Evolutionary conservation across 2,329 filamentous ascomycete genomes (phyloP), one percentile per base, ranked within the genome.

Genomic region (Penicillium sp.): DNA sequence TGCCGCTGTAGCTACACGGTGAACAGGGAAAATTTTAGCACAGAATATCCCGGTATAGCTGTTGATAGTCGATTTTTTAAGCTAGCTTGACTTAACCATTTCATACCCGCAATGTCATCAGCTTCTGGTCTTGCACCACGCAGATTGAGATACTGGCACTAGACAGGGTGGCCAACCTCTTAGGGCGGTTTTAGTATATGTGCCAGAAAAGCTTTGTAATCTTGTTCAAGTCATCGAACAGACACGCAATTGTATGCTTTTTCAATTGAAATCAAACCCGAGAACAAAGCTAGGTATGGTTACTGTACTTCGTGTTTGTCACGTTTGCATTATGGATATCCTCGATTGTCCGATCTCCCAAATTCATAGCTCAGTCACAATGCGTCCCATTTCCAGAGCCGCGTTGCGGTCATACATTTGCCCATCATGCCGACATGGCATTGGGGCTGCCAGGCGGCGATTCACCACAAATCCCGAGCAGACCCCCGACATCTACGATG

Each of bases 401-500:
- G 43, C 49, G 7, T 37, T 66, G 28, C 60, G 63, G 35, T 55
- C 62, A 11, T 69, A 67, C 32, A 46, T 68, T 32, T 69, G 67
- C 45, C 53, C 57, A 8, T 65, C 64, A 32, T 70, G 67, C 41
- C 54, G 59, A 18, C 53, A 52, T 35, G 56, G 52, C 22, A 39
- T 49, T 23, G 49, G 47, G 17, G 42, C 50, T 12, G 39, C 47
- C 11, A 49, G 53, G 26, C 57, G 64, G 35, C 50, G 44, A 32
- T 65, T 66, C 32, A 56, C 53, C 2, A 62, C 64, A 15, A 57
- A 57, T 31, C 20, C 65, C 8, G 54, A 57, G 10, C 42, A 60
- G 31, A 54, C 59, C 35, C 78, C 80, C 8, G 85, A 93, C 49
- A 80, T 95, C 55, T 95, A 92, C 70, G 88, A 95, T 75, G 84